Percentiles rank a stretch among this genome's conserved stretches.
phyloP scores from a whole-genome alignment of 306 rosid genomes.

The Begonia fuchsioides region DNA sequence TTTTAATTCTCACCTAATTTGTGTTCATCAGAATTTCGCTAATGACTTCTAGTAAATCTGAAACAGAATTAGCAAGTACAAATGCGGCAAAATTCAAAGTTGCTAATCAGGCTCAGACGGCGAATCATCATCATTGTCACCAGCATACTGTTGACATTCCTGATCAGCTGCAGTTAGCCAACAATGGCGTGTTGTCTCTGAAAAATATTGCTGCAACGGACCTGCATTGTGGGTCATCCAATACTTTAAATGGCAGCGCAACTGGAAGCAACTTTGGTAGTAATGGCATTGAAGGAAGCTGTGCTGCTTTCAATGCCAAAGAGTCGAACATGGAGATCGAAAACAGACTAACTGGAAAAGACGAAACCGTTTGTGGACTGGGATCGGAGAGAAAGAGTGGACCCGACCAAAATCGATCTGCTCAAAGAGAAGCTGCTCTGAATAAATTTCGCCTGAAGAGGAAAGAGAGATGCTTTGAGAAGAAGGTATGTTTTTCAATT shows the following conservation, averaged over 20 bases:
- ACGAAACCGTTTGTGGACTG: constrained; percentile 17
- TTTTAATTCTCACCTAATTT: no score
- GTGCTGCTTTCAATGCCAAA: constrained; percentile 20
- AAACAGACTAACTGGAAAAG: constrained; percentile 21
- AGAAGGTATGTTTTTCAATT: constrained; percentile 17
- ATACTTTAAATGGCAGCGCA: constrained; percentile 26
- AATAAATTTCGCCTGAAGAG: constrained; percentile 31
- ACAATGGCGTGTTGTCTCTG: constrained; percentile 15
- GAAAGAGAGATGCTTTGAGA: constrained; percentile 42
- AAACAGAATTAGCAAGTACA: no score
- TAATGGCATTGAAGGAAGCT: constrained; percentile 30
- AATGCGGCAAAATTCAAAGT: no score
- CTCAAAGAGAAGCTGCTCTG: constrained; percentile 33
- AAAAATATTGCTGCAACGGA: constrained; percentile 17
- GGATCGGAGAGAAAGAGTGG: constrained; percentile 20
- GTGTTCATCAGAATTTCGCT: no score
- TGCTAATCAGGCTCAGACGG: no score
- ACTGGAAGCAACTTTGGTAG: constrained; percentile 32
- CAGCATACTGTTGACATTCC: constrained; percentile 18
- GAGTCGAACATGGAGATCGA: constrained; percentile 17
- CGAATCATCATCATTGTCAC: constrained; percentile 24
- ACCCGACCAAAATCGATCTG: constrained; percentile 28
- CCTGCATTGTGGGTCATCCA: constrained; percentile 28
- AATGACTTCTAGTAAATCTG: no score
- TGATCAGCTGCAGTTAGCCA: constrained; percentile 15